Base-by-base conservation (phyloP, 2,329 filamentous ascomycete species). In the Ceratocystis harringtonii region DNA sequence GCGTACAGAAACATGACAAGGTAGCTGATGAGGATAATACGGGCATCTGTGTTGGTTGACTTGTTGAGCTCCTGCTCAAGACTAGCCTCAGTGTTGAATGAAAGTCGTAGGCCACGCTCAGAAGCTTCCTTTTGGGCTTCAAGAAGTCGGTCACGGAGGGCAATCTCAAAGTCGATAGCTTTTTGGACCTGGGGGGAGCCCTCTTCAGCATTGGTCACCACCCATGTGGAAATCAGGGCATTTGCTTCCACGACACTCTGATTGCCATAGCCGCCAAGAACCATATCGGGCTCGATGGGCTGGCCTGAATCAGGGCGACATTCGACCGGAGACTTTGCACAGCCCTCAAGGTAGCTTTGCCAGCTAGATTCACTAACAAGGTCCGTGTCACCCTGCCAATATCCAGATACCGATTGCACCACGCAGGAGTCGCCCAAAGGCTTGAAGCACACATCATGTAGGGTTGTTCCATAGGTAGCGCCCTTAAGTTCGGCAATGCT, bases 1-100 rank as follows among this genome's bases (percentile, higher is more conserved):
- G 92, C 94, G 72, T 99, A 99, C 68, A 99, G 77, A 75, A 99
- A 99, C 94, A 99, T 99, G 78, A 96, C 90, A 69, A 97, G 81
- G 76, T 99, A 99, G 79, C 92, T 97, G 75, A 99, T 87, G 64
- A 92, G 84, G 28, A 99, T 85, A 71, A 99, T 99, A 74, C 92
- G 96, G 57, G 92, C 95, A 74, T 99, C 94, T 0, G 94, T 97
- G 75, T 99, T 99, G 62, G 91, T 96, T 45, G 91, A 95, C 76
- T 97, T 96, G 78, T 96, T 99, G 66, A 99, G 80, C 73, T 99
- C 94, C 73, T 96, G 83, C 73, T 97, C 92, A 68, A 99, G 78
- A 74, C 92, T 96, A 75, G 92, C 89, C 76, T 99, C 94, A 0
- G 94, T 95, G 62, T 86, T 95, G 80, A 97, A 99, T 6, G 92